Conservation (phyloP, 202 grass and related monocot species). For the Miscanthus sacchariflorus region DNA sequence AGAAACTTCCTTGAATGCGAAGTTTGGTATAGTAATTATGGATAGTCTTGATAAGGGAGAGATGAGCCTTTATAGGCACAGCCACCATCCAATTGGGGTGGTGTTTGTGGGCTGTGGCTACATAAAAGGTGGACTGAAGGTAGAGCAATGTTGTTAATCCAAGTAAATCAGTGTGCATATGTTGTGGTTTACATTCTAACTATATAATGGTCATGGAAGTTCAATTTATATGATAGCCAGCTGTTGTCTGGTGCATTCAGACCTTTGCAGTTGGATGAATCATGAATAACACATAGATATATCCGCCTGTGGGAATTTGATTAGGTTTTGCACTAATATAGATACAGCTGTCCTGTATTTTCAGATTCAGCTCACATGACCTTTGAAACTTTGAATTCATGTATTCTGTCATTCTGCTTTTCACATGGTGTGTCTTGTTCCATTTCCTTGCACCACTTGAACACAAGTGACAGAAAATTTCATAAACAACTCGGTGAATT, state of each 20-base stretch:
- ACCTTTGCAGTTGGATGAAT: not conserved
- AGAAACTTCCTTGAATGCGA: constrained; percentile 72
- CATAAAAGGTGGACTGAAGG: not conserved
- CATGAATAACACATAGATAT: no score
- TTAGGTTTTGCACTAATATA: not conserved
- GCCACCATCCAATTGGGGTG: constrained; percentile 29
- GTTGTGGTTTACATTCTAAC: constrained; percentile 12
- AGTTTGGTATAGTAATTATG: constrained; percentile 84
- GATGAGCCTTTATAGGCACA: constrained; percentile 23
- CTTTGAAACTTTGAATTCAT: not conserved
- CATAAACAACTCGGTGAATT: not conserved
- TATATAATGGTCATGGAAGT: constrained; percentile 24
- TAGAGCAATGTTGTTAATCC: constrained; percentile 16
- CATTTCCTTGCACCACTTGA: not conserved
- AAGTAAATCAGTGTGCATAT: constrained; percentile 18
- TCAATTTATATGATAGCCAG: not conserved
- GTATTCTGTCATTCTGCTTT: not conserved
- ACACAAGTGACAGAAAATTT: not conserved
- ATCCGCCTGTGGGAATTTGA: no score
- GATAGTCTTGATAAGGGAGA: constrained; percentile 50
- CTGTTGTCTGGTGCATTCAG: not conserved
- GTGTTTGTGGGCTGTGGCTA: constrained; percentile 5
- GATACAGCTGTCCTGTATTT: not conserved
- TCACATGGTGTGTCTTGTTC: not conserved
- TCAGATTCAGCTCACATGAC: not conserved